phyloP scores from a whole-genome alignment of 169 alveolate genomes.

The Plasmodium fragile region DNA sequence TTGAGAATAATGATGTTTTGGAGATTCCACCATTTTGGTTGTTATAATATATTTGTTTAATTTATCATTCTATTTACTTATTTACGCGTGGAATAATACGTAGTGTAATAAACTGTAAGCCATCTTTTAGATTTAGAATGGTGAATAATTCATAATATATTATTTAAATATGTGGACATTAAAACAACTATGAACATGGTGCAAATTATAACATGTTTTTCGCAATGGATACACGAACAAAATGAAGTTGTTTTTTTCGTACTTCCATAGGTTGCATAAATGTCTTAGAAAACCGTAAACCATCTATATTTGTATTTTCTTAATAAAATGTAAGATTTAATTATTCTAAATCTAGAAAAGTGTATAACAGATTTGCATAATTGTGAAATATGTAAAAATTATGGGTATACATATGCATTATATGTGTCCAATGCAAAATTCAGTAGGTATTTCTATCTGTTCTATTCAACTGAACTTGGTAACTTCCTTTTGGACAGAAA shows the following conservation, averaged over 20 bases:
- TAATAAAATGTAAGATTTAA: neutral
- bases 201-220: neutral
- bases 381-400: neutral
- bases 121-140: neutral
- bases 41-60: neutral
- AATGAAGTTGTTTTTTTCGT: neutral
- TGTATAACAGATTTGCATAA: neutral
- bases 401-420: neutral
- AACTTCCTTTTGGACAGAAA: neutral
- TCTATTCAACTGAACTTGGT: neutral
- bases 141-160: neutral
- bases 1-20: neutral
- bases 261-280: neutral
- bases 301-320: neutral
- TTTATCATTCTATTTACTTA: neutral
- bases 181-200: neutral
- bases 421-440: neutral
- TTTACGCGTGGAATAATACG: neutral
- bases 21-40: neutral
- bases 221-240: neutral
- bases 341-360: neutral
- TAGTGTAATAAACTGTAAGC: neutral
- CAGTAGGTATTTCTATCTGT: neutral
- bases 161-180: neutral
- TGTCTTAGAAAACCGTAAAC: neutral